Percentiles rank a stretch among this genome's conserved stretches.
Evolutionary conservation across 164 flowering plant genomes (phyloP).

Genomic region (Tetracentron sinense): DNA sequence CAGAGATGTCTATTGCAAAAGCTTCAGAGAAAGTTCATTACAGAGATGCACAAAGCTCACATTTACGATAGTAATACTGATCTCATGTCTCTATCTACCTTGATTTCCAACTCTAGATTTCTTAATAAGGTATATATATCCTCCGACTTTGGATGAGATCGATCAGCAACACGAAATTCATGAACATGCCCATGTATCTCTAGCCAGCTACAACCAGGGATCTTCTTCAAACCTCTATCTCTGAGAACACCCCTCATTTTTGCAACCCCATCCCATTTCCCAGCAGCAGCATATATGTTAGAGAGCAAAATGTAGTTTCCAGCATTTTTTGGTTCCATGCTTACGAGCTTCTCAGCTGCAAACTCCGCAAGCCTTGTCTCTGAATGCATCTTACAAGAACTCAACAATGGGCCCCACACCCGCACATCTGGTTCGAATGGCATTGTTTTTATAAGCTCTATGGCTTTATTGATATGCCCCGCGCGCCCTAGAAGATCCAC

Average conservation of each 20-base stretch:
- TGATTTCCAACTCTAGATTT: slow-evolving; percentile 34
- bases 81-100: slow-evolving; percentile 9
- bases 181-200: too few species aligned
- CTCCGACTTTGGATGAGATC: slow-evolving; percentile 38
- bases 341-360: slow-evolving; percentile 48
- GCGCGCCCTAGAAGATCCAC: slow-evolving; percentile 66
- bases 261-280: slow-evolving; percentile 58
- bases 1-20: neutral
- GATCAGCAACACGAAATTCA: too few species aligned
- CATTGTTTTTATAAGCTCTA: slow-evolving; percentile 39
- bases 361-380: slow-evolving; percentile 36
- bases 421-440: slow-evolving; percentile 49
- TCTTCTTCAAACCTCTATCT: slow-evolving; percentile 51
- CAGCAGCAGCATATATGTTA: slow-evolving; percentile 62
- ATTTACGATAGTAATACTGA: slow-evolving; percentile 7
- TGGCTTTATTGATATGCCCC: slow-evolving; percentile 44
- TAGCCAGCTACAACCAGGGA: slow-evolving; percentile 56
- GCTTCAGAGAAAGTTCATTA: neutral
- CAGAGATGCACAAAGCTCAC: neutral
- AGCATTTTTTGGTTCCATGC: slow-evolving; percentile 56
- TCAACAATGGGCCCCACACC: slow-evolving; percentile 57
- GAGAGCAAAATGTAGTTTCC: slow-evolving; percentile 57
- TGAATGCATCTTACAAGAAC: slow-evolving; percentile 48
- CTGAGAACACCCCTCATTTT: slow-evolving; percentile 45
- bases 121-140: slow-evolving; percentile 37